Percentiles rank a stretch among this genome's conserved stretches.
These are phyloP conservation scores for Lepidium africanum DNA, from an alignment of 345 rosid genomes.

Conservation along the genomic window DNA sequence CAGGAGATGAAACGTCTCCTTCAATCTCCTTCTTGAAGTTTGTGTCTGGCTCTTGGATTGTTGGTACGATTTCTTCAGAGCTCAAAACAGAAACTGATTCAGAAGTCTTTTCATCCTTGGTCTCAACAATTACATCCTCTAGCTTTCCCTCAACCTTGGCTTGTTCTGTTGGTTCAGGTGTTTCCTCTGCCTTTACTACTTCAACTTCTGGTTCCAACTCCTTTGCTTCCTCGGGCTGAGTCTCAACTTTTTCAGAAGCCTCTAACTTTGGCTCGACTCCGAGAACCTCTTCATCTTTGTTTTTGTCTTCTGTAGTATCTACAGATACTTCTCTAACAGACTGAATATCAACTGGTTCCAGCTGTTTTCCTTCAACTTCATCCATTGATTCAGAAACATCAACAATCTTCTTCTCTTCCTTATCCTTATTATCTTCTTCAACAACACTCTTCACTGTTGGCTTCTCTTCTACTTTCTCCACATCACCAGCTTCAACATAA, in stretches of 20 bases:
- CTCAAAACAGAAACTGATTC: neutral
- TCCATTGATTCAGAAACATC: constrained; percentile 1
- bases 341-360: constrained; percentile 19
- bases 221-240: constrained; percentile 10
- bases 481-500: neutral
- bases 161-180: constrained; percentile 4
- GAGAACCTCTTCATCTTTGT: constrained; percentile 9
- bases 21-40: neutral
- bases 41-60: constrained; percentile 6
- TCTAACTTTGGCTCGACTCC: constrained; percentile 14
- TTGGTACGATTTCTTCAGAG: neutral
- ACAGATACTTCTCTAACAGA: constrained; percentile 3
- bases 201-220: constrained; percentile 5
- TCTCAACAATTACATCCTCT: neutral
- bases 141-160: constrained; percentile 11
- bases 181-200: constrained; percentile 13
- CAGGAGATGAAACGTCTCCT: neutral
- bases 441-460: neutral
- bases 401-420: constrained; percentile 7
- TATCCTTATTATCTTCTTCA: constrained; percentile 5
- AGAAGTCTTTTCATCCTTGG: constrained; percentile 15
- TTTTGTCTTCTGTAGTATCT: constrained; percentile 5
- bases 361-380: constrained; percentile 7
- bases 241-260: constrained; percentile 1
- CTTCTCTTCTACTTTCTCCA: constrained; percentile 10